Conservation (phyloP, 2,329 filamentous ascomycete genomes). For the Hypoxylon sp. region DNA sequence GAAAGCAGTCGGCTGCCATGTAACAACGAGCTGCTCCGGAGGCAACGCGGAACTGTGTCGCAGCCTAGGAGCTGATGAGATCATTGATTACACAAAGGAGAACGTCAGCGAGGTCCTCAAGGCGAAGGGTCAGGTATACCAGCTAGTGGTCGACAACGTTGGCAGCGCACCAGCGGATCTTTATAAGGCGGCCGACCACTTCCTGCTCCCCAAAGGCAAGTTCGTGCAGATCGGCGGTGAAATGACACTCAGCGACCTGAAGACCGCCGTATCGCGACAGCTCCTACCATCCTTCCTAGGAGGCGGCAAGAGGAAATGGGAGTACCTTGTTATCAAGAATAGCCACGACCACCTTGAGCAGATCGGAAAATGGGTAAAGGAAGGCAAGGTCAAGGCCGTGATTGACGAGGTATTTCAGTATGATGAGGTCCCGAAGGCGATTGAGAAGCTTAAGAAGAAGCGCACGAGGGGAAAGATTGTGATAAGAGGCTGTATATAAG, state of each 20-base stretch:
- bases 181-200: constrained; percentile 67
- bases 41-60: constrained; percentile 70
- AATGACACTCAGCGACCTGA: constrained; percentile 42
- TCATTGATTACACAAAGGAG: constrained; percentile 70
- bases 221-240: constrained; percentile 68
- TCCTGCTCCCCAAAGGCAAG: constrained; percentile 63
- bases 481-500: constrained; percentile 41
- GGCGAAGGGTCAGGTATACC: constrained; percentile 64
- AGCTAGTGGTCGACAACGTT: constrained; percentile 71
- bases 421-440: constrained; percentile 70
- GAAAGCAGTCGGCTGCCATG: constrained; percentile 71
- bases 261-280: constrained; percentile 44
- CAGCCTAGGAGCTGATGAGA: constrained; percentile 73
- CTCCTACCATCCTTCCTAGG: constrained; percentile 56
- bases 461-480: constrained; percentile 73
- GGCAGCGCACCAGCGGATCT: constrained; percentile 63
- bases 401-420: constrained; percentile 70
- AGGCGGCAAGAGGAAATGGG: constrained; percentile 60
- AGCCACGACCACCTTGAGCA: constrained; percentile 62
- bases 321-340: constrained; percentile 56
- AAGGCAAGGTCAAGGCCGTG: constrained; percentile 70
- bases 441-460: constrained; percentile 69
- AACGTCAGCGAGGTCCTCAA: constrained; percentile 64
- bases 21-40: constrained; percentile 71
- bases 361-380: constrained; percentile 68